Percentiles rank a stretch among this genome's conserved stretches.
Evolutionary conservation across 2,329 filamentous ascomycete species (phyloP).

Genomic region (Colletotrichum sp.): DNA sequence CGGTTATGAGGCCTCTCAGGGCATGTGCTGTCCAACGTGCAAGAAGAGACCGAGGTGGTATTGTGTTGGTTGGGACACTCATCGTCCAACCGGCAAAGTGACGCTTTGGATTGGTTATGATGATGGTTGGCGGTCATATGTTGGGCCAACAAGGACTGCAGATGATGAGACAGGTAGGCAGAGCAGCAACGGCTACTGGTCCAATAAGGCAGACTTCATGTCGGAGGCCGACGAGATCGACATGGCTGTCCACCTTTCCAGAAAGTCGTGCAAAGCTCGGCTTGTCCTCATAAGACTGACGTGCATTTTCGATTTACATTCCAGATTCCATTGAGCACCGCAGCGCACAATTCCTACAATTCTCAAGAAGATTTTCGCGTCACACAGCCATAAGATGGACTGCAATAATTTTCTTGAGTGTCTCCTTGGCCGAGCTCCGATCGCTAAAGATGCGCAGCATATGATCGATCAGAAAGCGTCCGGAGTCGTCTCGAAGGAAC

Average conservation of each 20-base stretch:
- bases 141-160: background rate
- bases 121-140: background rate
- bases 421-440: background rate
- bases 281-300: background rate
- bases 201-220: background rate
- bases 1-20: background rate
- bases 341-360: background rate
- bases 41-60: background rate
- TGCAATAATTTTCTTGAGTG: background rate
- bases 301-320: background rate
- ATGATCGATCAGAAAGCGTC: background rate
- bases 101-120: background rate
- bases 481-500: background rate
- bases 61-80: background rate
- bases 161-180: background rate
- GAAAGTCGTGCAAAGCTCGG: background rate
- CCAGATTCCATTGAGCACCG: background rate
- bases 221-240: background rate
- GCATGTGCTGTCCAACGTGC: background rate
- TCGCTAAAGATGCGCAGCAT: background rate
- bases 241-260: background rate
- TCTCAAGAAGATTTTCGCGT: background rate
- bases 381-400: background rate
- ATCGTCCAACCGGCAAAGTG: background rate
- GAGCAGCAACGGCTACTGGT: background rate